A percentile compares a stretch with the other conserved stretches of the same genome.
These are phyloP conservation scores for Benincasa hispida DNA, from an alignment of 306 rosid genomes.

Conservation along the genomic window DNA sequence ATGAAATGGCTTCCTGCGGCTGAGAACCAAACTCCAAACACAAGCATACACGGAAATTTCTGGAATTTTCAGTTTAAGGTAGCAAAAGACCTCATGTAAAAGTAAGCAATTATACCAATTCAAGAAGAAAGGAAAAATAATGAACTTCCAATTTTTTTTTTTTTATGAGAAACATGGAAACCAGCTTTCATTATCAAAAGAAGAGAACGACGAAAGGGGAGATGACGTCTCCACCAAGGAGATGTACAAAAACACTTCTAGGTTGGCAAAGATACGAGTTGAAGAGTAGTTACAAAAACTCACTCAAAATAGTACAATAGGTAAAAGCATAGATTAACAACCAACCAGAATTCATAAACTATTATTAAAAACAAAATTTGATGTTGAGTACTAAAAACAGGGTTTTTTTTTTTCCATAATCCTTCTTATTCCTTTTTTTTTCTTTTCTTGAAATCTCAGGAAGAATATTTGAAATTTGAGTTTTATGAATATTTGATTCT, in stretches of 20 bases:
- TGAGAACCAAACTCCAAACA: conserved; percentile 70
- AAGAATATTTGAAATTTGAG: not conserved
- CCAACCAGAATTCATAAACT: not conserved
- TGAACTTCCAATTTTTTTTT: too few relatives aligned
- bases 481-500: not conserved
- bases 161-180: not conserved
- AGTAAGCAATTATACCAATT: not conserved
- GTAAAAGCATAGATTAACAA: not conserved
- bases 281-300: not conserved
- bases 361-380: conserved; percentile 1
- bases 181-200: not conserved
- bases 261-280: not conserved
- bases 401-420: not conserved
- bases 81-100: not conserved
- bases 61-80: conserved; percentile 42
- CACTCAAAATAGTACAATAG: not conserved
- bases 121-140: too few relatives aligned
- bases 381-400: not conserved
- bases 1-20: conserved; percentile 71
- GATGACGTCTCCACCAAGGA: not conserved
- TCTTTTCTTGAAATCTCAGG: not conserved
- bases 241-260: not conserved
- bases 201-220: not conserved
- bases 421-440: not conserved
- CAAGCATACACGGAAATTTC: conserved; percentile 83